A percentile compares a stretch with the other conserved stretches of the same genome.
Evolutionary conservation across 192 early-diverging fungal species (phyloP).

Genomic region (Mortierella alpina): DNA sequence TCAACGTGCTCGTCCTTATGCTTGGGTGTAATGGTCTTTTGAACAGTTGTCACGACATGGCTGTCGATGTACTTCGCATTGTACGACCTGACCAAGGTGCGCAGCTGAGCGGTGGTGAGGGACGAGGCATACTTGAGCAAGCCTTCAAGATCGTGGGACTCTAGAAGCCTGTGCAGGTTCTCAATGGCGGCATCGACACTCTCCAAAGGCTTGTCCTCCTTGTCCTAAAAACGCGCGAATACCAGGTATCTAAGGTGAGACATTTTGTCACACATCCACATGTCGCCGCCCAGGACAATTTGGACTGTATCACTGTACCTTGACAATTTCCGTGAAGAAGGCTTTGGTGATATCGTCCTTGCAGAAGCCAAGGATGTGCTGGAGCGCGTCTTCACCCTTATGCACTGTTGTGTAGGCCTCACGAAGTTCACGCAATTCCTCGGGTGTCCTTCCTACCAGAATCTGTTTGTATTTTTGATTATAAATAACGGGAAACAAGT

Average conservation of each 20-base stretch:
- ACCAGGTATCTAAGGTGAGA: background rate
- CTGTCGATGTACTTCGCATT: slow-evolving; percentile 15
- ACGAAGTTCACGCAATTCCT: slow-evolving; percentile 33
- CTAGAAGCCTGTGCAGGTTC: slow-evolving; percentile 11
- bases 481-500: background rate
- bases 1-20: slow-evolving; percentile 39
- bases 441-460: slow-evolving; percentile 40
- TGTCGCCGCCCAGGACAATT: no score
- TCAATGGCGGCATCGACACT: slow-evolving; percentile 14
- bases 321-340: slow-evolving; percentile 31
- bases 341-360: slow-evolving; percentile 13
- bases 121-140: slow-evolving; percentile 14
- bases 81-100: slow-evolving; percentile 17
- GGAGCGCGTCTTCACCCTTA: slow-evolving; percentile 6
- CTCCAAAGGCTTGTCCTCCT: slow-evolving; percentile 37
- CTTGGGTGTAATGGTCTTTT: slow-evolving; percentile 19
- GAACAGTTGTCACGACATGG: slow-evolving; percentile 31
- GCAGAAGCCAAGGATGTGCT: slow-evolving; percentile 32
- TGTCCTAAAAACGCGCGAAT: slow-evolving; percentile 6
- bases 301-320: slow-evolving; percentile 29
- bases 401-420: slow-evolving; percentile 31
- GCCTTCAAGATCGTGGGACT: slow-evolving; percentile 12
- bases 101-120: slow-evolving; percentile 24
- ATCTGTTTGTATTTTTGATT: slow-evolving; percentile 10
- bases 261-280: background rate